Percentiles rank a stretch among this genome's conserved stretches.
Evolutionary conservation across 768 basidiomycete species (phyloP).

Genomic region (Suillus sp.): DNA sequence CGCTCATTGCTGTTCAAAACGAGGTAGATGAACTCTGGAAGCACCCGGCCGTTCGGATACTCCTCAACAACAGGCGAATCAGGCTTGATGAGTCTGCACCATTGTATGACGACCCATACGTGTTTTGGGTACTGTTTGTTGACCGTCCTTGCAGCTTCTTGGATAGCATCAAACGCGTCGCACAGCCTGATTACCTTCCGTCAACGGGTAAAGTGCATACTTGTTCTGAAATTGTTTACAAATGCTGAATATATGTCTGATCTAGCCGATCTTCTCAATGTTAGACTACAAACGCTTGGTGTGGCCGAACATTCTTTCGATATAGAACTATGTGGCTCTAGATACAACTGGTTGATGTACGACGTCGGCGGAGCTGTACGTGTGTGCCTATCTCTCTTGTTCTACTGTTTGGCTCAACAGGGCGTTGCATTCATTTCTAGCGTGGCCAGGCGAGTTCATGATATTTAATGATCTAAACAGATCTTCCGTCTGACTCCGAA

Average conservation of each 20-base stretch:
- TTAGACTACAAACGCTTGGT: constrained; percentile 79
- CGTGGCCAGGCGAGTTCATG: constrained; percentile 56
- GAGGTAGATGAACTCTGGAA: constrained; percentile 69
- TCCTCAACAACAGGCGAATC: constrained; percentile 59
- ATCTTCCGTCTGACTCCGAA: constrained; percentile 19
- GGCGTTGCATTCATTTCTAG: constrained; percentile 34
- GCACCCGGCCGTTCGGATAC: constrained; percentile 62
- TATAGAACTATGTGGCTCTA: constrained; percentile 60
- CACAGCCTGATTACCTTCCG: constrained; percentile 69
- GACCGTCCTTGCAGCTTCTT: constrained; percentile 56
- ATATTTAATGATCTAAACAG: constrained; percentile 14
- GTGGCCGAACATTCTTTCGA: constrained; percentile 77
- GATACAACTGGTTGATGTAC: constrained; percentile 77
- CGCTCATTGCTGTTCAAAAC: constrained; percentile 48
- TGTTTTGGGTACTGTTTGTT: constrained; percentile 2
- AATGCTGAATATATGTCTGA: constrained; percentile 6
- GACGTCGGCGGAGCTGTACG: constrained; percentile 84
- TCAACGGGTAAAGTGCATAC: constrained; percentile 52
- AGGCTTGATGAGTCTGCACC: constrained; percentile 74
- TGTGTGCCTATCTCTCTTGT: constrained; percentile 18
- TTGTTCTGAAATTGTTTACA: constrained; percentile 9
- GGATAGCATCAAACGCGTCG: constrained; percentile 62
- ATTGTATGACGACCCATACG: constrained; percentile 51
- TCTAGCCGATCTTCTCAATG: constrained; percentile 75
- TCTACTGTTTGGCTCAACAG: constrained; percentile 12